Base-by-base conservation (phyloP, 225 moss, liverwort and hornwort species). In the Antitrichia curtipendula region DNA sequence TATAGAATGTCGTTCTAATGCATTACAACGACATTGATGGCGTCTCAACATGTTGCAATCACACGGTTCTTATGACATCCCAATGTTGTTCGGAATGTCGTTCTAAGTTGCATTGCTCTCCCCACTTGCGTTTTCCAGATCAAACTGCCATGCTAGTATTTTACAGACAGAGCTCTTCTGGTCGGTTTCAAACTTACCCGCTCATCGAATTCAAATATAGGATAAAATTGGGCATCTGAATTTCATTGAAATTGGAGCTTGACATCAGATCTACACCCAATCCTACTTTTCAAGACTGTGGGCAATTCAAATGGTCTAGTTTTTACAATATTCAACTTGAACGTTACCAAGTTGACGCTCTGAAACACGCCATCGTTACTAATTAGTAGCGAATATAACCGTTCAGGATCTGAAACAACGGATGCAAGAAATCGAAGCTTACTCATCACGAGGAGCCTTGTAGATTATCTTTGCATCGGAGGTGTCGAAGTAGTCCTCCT, bases 401-500 rank as follows among this genome's bases (percentile, higher is more conserved):
- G 50, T 61, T 50, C 19, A n/a, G 61, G 17, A 85, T 77, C 18
- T 50, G 17, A 53, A 86, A 60, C 49, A 59, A 84, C 47, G 13
- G 13, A 41, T 32, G 80, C 80, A 60, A 86, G 71, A 60, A 81
- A 72, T 47, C 9, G 63, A 80, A 59, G 45, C 90, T 87, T 87
- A 87, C 87, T 80, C 84, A 64, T 84, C 83, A 78, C 12, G n/a
- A 40, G 87, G 82, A 61, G 87, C 89, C 64, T 10, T 89, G 85
- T 90, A 90, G 66, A 92, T 58, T 21, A 25, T 87, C 36, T 61
- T 60, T 23, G 92, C 90, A 60, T 62, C 64, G 27, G 92, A 89
- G 25, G 92, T 92, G 85, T 92, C 78, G 85, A 90, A 89, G 88
- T 82, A 90, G 18, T 17, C 66, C 73, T 90, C 92, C 25, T 71